Evolutionary conservation across 257 asterid species (phyloP), one percentile per base, ranked within the genome.

Genomic region (Jaltomata sinuosa): DNA sequence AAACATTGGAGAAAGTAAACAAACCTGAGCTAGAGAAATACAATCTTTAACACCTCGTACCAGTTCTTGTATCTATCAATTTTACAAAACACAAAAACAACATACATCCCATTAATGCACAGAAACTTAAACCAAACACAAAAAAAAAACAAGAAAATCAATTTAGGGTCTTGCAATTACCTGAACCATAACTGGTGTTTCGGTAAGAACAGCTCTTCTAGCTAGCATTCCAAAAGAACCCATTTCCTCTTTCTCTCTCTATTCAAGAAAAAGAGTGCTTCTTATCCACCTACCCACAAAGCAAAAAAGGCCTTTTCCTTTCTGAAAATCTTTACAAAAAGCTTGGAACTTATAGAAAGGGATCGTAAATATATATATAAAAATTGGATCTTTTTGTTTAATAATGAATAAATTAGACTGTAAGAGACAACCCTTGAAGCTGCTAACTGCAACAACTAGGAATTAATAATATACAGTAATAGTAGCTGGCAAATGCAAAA

Each of bases 11-110:
- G 83, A 85, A 84, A 93, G 91, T 86, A 83, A 89, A 93, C 89
- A 93, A 91, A 97, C 99, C 98, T 97, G 99, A 88, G 98, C 98
- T 83, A 97, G 89, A 85, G 99, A 97, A 85, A 94, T 88, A 91
- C 92, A 91, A 89, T 87, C 98, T 85, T 93, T 88, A 84, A 85
- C 87, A 85, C 94, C 94, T 88, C 96, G 92, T 85, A 94, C 68
- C 95, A 97, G 91, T 89, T 93, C 92, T 89, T 94, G 98, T 85
- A 97, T 94, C 99, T 97, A 92, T 81, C 88, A 84, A 87, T 81
- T n/a, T n/a, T 69, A 21, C 79, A 86, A 88, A 74, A 81, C 54
- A 42, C 38, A 67, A 74, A 22, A 34, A 65, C 1, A 49, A 18
- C 25, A 49, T 11, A 61, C 12, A 76, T 76, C 81, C 55, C 84